Evolutionary conservation across 495 filamentous ascomycete species (phyloP).

Genomic region (Thermothielavioides terrestris): DNA sequence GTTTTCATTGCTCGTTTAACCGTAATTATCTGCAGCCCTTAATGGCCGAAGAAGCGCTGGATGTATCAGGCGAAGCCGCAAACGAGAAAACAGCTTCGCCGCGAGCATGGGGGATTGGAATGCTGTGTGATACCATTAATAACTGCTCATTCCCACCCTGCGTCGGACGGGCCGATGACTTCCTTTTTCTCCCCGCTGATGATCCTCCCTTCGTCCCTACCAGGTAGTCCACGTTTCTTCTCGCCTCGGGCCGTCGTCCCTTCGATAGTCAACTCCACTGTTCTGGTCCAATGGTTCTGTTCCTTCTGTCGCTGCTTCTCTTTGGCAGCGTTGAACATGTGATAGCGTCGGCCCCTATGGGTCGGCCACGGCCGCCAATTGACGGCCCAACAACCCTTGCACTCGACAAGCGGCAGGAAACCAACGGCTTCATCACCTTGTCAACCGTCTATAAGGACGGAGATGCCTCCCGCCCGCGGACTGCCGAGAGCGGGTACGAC

Average conservation of each 20-base stretch:
- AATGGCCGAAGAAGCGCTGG: no score
- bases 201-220: not conserved
- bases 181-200: not conserved
- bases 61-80: no score
- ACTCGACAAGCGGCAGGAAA: not conserved
- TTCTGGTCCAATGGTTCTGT: not conserved
- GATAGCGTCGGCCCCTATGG: not conserved
- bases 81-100: no score
- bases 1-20: no score
- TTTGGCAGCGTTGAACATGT: slow-evolving; percentile 11
- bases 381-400: not conserved
- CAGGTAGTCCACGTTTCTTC: not conserved
- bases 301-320: not conserved
- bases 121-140: not conserved
- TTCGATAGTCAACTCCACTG: not conserved
- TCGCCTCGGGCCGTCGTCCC: not conserved
- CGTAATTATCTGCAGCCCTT: no score
- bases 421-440: slow-evolving; percentile 2
- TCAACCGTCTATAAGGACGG: slow-evolving; percentile 7
- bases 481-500: slow-evolving; percentile 15
- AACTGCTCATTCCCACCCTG: not conserved
- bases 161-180: not conserved
- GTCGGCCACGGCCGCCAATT: not conserved
- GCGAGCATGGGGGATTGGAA: no score
- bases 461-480: slow-evolving; percentile 2